phyloP scores from a whole-genome alignment of 352 stramenopile genomes.

The Phytophthora pini region DNA sequence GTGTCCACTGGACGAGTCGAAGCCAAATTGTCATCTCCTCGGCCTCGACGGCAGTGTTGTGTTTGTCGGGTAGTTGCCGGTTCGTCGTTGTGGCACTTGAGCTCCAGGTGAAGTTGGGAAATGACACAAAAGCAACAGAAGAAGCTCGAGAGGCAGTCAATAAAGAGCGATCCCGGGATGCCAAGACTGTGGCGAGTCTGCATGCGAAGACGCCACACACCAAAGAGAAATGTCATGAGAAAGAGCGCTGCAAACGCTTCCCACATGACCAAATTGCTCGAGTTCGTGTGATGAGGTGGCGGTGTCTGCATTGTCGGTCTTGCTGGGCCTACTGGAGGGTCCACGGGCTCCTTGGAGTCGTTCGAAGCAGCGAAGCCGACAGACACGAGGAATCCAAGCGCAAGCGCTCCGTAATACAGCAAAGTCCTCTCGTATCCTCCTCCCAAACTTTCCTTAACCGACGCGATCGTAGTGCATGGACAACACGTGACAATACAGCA shows the following conservation, averaged over 20 bases:
- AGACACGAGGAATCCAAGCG: slow-evolving; percentile 43
- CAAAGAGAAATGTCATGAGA: slow-evolving; percentile 43
- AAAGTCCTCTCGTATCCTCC: slow-evolving; percentile 46
- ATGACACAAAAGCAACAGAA: slow-evolving; percentile 64
- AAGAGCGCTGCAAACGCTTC: slow-evolving; percentile 25
- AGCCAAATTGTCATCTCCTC: slow-evolving; percentile 10
- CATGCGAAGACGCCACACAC: slow-evolving; percentile 47
- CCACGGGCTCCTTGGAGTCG: slow-evolving; percentile 3
- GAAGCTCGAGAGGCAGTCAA: slow-evolving; percentile 49
- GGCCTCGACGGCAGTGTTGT: slow-evolving; percentile 3
- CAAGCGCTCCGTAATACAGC: slow-evolving; percentile 52
- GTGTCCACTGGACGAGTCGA: slow-evolving; percentile 23
- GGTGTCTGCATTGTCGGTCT: neutral
- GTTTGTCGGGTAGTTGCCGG: slow-evolving; percentile 23
- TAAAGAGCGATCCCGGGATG: slow-evolving; percentile 41
- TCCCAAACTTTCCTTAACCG: slow-evolving; percentile 45
- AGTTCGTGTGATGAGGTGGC: slow-evolving; percentile 1
- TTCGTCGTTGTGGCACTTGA: slow-evolving; percentile 41
- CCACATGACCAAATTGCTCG: slow-evolving; percentile 18
- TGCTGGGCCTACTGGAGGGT: neutral
- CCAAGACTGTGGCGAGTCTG: slow-evolving; percentile 49
- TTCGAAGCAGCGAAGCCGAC: slow-evolving; percentile 37
- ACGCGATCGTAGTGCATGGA: slow-evolving; percentile 51
- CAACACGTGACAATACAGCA: slow-evolving; percentile 48
- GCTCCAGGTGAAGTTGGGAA: slow-evolving; percentile 53